These are phyloP conservation scores for Septoria petroselini DNA, from an alignment of 2,329 filamentous ascomycete genomes.

Conservation along the genomic window DNA sequence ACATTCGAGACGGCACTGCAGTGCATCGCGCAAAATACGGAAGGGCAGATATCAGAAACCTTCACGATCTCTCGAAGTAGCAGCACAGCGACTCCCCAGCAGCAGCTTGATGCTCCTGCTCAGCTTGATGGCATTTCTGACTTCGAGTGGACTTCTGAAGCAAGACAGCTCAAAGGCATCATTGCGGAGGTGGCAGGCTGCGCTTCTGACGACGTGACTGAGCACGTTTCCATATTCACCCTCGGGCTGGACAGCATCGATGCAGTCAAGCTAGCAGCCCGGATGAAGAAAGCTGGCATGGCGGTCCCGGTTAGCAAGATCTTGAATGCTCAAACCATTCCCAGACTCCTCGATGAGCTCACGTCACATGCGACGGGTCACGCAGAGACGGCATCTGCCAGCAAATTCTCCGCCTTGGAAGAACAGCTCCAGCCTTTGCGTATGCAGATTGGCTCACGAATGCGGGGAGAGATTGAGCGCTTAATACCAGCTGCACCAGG, in stretches of 20 bases:
- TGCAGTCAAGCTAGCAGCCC: conserved; percentile 75
- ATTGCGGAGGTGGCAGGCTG: conserved; percentile 62
- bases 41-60: conserved; percentile 15
- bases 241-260: conserved; percentile 91
- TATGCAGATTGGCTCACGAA: conserved; percentile 1
- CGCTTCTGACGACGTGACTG: conserved; percentile 51
- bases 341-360: conserved; percentile 51
- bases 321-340: conserved; percentile 68
- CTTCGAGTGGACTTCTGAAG: conserved; percentile 60
- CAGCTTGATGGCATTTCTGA: conserved; percentile 29
- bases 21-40: conserved; percentile 10
- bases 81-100: conserved; percentile 2
- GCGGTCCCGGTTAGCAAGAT: conserved; percentile 69
- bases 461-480: conserved; percentile 47
- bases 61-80: conserved; percentile 12
- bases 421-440: conserved; percentile 15
- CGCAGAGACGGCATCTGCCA: not conserved
- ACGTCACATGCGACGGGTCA: not conserved
- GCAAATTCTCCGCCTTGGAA: conserved; percentile 19
- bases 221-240: conserved; percentile 67
- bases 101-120: conserved; percentile 4
- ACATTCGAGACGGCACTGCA: conserved; percentile 17
- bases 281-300: conserved; percentile 61
- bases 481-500: conserved; percentile 75
- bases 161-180: conserved; percentile 56